Evolutionary conservation across 768 basidiomycete genomes (phyloP).

Genomic region (Brasilioporus rufonigricans): DNA sequence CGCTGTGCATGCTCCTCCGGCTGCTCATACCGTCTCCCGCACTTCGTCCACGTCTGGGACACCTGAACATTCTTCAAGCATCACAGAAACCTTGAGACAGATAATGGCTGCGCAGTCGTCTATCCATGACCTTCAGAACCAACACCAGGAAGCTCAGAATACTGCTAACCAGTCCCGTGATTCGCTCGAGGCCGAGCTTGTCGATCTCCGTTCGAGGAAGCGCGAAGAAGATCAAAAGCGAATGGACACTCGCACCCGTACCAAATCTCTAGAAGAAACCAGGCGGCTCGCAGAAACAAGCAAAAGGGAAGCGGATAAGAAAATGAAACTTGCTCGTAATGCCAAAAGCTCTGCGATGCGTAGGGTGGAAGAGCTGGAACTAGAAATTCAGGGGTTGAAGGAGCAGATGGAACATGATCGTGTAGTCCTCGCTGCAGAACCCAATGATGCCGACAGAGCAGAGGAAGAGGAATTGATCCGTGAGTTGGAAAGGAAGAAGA

Average conservation of each 20-base stretch:
- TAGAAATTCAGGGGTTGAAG: slow-evolving; percentile 57
- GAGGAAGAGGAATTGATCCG: slow-evolving; percentile 44
- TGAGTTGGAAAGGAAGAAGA: slow-evolving; percentile 53
- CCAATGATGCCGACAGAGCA: slow-evolving; percentile 40
- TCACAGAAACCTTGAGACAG: slow-evolving; percentile 74
- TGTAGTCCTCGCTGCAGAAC: slow-evolving; percentile 46
- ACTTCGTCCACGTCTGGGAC: slow-evolving; percentile 18
- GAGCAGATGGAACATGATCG: slow-evolving; percentile 56
- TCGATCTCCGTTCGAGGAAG: slow-evolving; percentile 68
- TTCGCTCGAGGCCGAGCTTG: slow-evolving; percentile 70
- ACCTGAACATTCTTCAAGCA: slow-evolving; percentile 65
- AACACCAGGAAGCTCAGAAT: slow-evolving; percentile 61
- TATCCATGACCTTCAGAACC: slow-evolving; percentile 65
- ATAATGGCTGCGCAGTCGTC: slow-evolving; percentile 61
- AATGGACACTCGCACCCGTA: slow-evolving; percentile 76
- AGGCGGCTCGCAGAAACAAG: slow-evolving; percentile 78
- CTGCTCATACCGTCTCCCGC: slow-evolving; percentile 23
- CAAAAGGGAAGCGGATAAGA: slow-evolving; percentile 86
- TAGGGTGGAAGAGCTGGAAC: slow-evolving; percentile 56
- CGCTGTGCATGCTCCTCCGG: slow-evolving; percentile 28
- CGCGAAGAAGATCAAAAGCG: slow-evolving; percentile 81
- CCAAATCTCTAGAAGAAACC: slow-evolving; percentile 83
- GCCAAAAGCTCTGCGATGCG: slow-evolving; percentile 60
- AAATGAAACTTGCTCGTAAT: slow-evolving; percentile 65
- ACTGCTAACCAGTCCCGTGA: slow-evolving; percentile 58